Base-by-base conservation (phyloP, 2,329 filamentous ascomycete genomes). In the Exophiala lecanii-corni region DNA sequence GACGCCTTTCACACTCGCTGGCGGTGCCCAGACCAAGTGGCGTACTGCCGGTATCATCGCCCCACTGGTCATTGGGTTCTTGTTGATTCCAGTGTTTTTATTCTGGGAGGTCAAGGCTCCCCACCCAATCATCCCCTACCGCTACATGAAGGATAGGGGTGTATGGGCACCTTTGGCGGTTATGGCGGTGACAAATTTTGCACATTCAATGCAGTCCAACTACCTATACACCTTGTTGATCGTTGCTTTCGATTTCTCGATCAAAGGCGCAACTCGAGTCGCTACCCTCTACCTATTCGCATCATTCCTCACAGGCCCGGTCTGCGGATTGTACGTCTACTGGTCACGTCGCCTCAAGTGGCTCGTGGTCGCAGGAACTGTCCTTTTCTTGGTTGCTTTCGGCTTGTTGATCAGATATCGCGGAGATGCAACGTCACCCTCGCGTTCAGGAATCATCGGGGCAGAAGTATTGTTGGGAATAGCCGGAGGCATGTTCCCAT, bases 171-270 rank as follows among this genome's bases (percentile, higher is more conserved):
- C 5, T 71, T 79, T 5, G 60, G 83, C 17, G 76, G 73, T 3
- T 78, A 84, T 31, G 77, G 70, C 9, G 44, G 68, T 74, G 54
- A 66, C 77, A 55, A 76, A 75, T 64, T 75, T 73, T 54, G 61
- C 72, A 16, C 82, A 77, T 77, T 73, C 72, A 45, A 68, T 81
- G 60, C 79, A 83, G 59, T 75, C 73, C n/a, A 74, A 81, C 55
- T 82, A 74, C 57, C 69, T 83, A 2, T 82, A 73, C 62, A 79
- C 78, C 0, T 72, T 82, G 1, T 70, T 82, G 1, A 58, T 73
- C 5, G 75, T 83, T 13, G 72, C 71, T 30, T 83, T 82, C 51
- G 69, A 79, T 57, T 77, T 81, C 47, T 73, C 68, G 34, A 57
- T 75, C 49, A 66, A 64, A 5, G 32, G 12, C 7, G 32, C 32